Conservation (phyloP, 495 filamentous ascomycete species). For the Tuber borchii region DNA sequence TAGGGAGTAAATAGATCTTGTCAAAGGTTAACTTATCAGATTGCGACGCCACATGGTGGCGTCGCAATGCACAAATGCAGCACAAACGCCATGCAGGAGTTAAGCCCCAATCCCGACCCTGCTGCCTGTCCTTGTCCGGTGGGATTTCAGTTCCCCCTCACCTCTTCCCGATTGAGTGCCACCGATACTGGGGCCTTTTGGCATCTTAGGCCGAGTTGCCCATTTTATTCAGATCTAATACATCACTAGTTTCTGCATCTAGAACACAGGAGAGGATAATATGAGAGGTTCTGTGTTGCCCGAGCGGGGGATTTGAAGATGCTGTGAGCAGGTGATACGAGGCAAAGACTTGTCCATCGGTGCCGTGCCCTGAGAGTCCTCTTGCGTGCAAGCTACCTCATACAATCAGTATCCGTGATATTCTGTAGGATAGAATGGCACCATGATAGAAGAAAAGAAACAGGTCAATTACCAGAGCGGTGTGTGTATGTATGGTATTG, state of each 20-base stretch:
- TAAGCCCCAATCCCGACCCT: background rate
- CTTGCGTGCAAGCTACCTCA: background rate
- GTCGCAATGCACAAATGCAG: background rate
- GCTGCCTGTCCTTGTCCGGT: background rate
- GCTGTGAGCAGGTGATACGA: background rate
- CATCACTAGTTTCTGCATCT: background rate
- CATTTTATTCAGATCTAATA: background rate
- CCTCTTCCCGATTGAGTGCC: background rate
- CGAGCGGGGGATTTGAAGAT: background rate
- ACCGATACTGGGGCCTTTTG: background rate
- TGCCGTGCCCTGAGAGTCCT: background rate
- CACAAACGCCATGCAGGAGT: background rate
- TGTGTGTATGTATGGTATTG: background rate
- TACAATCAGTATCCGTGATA: background rate
- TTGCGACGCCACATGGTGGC: background rate
- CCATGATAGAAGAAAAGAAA: background rate
- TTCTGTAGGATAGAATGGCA: background rate
- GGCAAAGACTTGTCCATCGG: background rate
- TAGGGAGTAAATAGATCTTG: background rate
- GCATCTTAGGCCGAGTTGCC: background rate
- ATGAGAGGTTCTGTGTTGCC: background rate
- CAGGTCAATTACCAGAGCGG: background rate
- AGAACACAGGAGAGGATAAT: background rate
- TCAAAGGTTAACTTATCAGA: background rate
- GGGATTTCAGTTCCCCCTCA: background rate